A percentile compares a stretch with the other conserved stretches of the same genome.
Conservation (phyloP, 768 basidiomycete species). For the Tricholoma matsutake region DNA sequence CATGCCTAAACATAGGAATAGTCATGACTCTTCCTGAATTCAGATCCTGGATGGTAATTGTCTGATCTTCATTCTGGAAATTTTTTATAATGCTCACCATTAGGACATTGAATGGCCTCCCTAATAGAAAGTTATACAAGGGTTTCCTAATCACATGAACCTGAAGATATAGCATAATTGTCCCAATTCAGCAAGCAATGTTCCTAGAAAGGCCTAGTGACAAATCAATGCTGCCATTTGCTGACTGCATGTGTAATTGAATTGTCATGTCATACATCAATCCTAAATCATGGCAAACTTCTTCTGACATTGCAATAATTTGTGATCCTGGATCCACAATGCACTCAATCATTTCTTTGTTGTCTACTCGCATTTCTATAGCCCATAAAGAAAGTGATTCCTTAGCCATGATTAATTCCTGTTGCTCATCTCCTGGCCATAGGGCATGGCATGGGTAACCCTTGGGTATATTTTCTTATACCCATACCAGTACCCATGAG, state of each 20-base stretch:
- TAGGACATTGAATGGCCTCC: conserved; percentile 23
- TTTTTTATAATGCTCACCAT: conserved; percentile 13
- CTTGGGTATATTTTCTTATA: too few species aligned
- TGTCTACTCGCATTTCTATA: conserved; percentile 18
- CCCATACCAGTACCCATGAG: too few species aligned
- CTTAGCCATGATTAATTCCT: conserved; percentile 17
- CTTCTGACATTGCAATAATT: conserved; percentile 23
- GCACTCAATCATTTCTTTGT: conserved; percentile 14
- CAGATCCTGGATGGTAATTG: conserved; percentile 19
- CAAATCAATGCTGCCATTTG: conserved; percentile 17
- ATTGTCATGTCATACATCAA: conserved; percentile 18
- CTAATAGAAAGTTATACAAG: conserved; percentile 24
- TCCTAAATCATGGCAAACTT: conserved; percentile 13
- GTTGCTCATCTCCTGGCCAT: neutral
- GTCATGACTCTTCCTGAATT: conserved; percentile 7
- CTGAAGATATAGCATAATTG: conserved; percentile 23
- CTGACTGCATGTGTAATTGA: conserved; percentile 20
- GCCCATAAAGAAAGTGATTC: conserved; percentile 20
- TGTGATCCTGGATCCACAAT: conserved; percentile 24
- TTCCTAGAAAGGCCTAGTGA: conserved; percentile 22
- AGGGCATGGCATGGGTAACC: neutral
- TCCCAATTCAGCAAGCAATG: conserved; percentile 18
- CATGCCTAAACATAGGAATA: too few species aligned
- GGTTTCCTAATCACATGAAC: conserved; percentile 22
- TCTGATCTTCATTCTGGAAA: conserved; percentile 14